Evolutionary conservation across 1,284 basidiomycete species (phyloP), one percentile per base, ranked within the genome.

Genomic region (Puccinia polysora): DNA sequence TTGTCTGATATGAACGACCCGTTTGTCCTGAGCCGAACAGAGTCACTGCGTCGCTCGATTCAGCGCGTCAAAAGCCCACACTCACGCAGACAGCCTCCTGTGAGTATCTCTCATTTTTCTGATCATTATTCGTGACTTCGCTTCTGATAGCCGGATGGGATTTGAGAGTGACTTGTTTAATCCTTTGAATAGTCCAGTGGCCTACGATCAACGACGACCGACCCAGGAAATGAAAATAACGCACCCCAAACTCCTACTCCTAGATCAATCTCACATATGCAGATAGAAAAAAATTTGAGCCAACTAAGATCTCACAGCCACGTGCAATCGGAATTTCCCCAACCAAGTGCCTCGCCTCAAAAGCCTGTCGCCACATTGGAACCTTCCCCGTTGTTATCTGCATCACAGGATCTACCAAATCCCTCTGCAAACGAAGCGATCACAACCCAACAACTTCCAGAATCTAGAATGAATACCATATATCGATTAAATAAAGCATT

Each of bases 1-100:
- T n/a, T 62, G 45, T 53, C 43, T 18, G 68, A 63, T 25, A 36
- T 36, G 23, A 20, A 25, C 28, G 59, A 71, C 55, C 68, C 68
- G 0, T 71, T 63, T 52, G 50, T 71, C 23, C 36, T 62, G 20
- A 63, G 68, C 58, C 53, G 55, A 47, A 55, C 68, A 14, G 68
- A 71, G 63, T 55, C 50, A 20, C 58, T 62, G 12, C 68, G 68
- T 15, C 58, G 59, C 20, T 53, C 58, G 10, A 62, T 71, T 10
- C 68, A 60, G 63, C 49, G 68, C 15, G 59, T 62, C 20, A 60
- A 71, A 55, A 71, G 68, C 50, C 68, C 68, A 5, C 58, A 20
- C 32, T 18, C 55, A 2, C 68, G 36, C 36, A 47, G 36, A 25
- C 23, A 52, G 18, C 56, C 34, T 63, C 36, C 58, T n/a, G 68